These are phyloP conservation scores for Westerdykella aurantiaca DNA, from an alignment of 2,329 filamentous ascomycete genomes.

Conservation along the genomic window DNA sequence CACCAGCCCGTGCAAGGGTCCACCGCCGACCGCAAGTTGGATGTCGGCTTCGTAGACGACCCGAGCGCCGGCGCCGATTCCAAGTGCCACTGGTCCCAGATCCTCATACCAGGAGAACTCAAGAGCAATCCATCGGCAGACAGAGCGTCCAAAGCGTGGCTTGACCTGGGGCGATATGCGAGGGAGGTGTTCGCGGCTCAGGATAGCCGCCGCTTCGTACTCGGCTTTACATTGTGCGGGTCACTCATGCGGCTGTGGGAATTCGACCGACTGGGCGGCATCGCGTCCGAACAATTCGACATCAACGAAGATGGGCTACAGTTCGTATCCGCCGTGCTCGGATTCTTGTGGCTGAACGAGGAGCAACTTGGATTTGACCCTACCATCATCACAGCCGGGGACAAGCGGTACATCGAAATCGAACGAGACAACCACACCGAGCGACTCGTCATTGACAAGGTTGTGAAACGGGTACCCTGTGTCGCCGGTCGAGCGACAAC, in stretches of 20 bases:
- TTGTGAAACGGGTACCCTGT: slow-evolving; percentile 12
- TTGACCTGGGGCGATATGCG: slow-evolving; percentile 41
- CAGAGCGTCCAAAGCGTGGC: slow-evolving; percentile 24
- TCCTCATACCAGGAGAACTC: slow-evolving; percentile 44
- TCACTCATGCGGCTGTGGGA: slow-evolving; percentile 44
- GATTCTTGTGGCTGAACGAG: slow-evolving; percentile 41
- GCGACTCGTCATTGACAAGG: slow-evolving; percentile 14
- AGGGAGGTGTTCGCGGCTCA: slow-evolving; percentile 40
- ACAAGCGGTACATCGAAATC: slow-evolving; percentile 39
- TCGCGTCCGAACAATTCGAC: slow-evolving; percentile 43
- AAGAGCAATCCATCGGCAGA: slow-evolving; percentile 44
- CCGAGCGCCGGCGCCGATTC: slow-evolving; percentile 12
- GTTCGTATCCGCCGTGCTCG: slow-evolving; percentile 41
- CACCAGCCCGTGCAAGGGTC: slow-evolving; percentile 18
- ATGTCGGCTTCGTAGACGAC: slow-evolving; percentile 20
- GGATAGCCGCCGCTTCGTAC: slow-evolving; percentile 35
- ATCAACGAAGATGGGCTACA: slow-evolving; percentile 41
- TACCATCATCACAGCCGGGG: slow-evolving; percentile 34
- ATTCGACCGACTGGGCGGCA: slow-evolving; percentile 44
- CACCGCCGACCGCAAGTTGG: slow-evolving; percentile 18
- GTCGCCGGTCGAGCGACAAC: slow-evolving; percentile 14
- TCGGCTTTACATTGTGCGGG: slow-evolving; percentile 47
- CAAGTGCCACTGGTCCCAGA: slow-evolving; percentile 36
- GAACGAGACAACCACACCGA: slow-evolving; percentile 24
- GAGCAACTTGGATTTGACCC: slow-evolving; percentile 43